phyloP scores from a whole-genome alignment of 768 basidiomycete genomes.

The Auricularia sp. region DNA sequence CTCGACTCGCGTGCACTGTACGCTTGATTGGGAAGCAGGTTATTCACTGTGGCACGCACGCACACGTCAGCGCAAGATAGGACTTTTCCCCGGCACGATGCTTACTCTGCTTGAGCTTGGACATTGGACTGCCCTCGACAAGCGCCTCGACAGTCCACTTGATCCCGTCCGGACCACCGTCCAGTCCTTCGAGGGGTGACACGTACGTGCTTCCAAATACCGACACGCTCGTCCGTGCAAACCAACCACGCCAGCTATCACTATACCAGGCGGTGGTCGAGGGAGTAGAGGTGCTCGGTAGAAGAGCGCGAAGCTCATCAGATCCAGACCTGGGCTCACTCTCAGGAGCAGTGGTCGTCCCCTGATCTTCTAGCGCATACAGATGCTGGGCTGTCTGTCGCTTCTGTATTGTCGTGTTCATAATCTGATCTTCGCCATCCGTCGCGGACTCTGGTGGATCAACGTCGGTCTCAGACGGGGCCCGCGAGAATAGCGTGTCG shows the following conservation, averaged over 20 bases:
- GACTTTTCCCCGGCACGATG: conserved; percentile 2
- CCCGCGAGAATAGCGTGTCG: not conserved
- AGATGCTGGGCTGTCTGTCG: not conserved
- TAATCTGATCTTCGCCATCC: not conserved
- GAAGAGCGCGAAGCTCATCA: not conserved
- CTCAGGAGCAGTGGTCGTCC: too few relatives aligned
- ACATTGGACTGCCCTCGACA: conserved; percentile 87
- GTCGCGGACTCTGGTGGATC: not conserved
- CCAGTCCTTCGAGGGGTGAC: conserved; percentile 56
- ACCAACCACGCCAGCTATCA: not conserved
- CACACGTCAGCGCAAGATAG: not conserved
- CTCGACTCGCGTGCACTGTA: conserved; percentile 67
- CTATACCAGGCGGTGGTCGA: conserved; percentile 24
- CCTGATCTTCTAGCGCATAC: too few relatives aligned
- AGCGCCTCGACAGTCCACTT: conserved; percentile 69
- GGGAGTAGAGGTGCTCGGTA: not conserved
- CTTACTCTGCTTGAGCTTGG: conserved; percentile 52
- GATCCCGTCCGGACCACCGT: conserved; percentile 36
- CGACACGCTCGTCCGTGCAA: conserved; percentile 62
- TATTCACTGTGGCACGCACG: conserved; percentile 5
- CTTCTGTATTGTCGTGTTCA: not conserved
- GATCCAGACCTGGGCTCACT: too few relatives aligned
- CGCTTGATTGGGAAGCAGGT: conserved; percentile 27
- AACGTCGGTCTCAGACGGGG: conserved; percentile 4
- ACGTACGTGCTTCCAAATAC: conserved; percentile 70